Conservation (phyloP, 371 early-diverging fungal genomes). For the Lichtheimia corymbifera region DNA sequence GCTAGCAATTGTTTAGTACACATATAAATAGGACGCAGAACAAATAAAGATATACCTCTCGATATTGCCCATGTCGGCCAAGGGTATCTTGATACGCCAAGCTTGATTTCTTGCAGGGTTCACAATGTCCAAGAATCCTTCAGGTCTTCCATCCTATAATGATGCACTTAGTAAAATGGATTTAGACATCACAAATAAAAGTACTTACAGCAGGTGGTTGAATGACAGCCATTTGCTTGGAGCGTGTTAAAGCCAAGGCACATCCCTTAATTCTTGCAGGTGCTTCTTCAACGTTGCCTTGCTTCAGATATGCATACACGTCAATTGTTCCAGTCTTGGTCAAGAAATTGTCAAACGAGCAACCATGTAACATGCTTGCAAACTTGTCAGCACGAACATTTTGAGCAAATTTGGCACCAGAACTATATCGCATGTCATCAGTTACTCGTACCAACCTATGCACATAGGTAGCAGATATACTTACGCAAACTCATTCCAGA, state of each 20-base stretch:
- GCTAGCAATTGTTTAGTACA: conserved; percentile 12
- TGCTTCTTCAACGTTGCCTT: conserved; percentile 6
- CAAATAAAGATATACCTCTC: conserved; percentile 17
- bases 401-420: conserved; percentile 26
- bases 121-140: conserved; percentile 64
- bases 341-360: conserved; percentile 30
- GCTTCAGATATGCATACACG: conserved; percentile 27
- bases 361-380: conserved; percentile 34
- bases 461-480: not conserved
- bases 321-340: conserved; percentile 13
- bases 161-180: not conserved
- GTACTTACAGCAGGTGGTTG: conserved; percentile 39
- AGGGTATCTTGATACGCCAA: conserved; percentile 64
- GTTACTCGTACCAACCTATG: not conserved
- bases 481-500: conserved; percentile 23
- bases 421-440: not conserved
- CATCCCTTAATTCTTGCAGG: conserved; percentile 47
- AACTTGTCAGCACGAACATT: conserved; percentile 18
- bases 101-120: conserved; percentile 56
- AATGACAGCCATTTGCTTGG: conserved; percentile 63
- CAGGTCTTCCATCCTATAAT: conserved; percentile 60
- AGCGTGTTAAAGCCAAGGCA: conserved; percentile 43
- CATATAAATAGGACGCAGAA: not conserved
- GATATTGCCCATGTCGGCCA: conserved; percentile 51
- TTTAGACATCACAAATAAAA: not conserved